These are phyloP conservation scores for Secale cereale DNA, from an alignment of 176 grass and related monocot species.

Conservation along the genomic window DNA sequence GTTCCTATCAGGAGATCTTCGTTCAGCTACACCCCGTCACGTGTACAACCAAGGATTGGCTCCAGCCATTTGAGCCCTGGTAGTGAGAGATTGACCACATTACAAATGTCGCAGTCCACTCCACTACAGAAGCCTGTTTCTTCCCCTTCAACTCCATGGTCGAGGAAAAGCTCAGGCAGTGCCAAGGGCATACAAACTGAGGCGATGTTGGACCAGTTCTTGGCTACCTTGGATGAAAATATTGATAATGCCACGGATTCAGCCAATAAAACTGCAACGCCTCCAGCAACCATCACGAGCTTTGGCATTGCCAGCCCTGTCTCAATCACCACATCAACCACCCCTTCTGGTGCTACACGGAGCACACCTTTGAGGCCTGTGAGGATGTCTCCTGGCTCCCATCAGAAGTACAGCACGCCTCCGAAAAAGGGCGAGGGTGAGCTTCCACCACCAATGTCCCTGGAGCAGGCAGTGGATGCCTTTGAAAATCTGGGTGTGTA, in stretches of 20 bases:
- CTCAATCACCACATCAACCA: constrained; percentile 48
- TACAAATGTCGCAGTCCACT: constrained; percentile 66
- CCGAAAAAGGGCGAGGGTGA: constrained; percentile 93
- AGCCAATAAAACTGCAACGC: constrained; percentile 47
- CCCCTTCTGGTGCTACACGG: constrained; percentile 68
- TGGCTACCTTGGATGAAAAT: constrained; percentile 68
- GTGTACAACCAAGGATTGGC: constrained; percentile 40
- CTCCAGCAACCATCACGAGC: constrained; percentile 46
- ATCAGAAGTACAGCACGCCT: constrained; percentile 68
- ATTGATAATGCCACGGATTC: constrained; percentile 61
- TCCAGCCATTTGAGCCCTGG: constrained; percentile 55
- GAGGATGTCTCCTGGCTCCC: constrained; percentile 90
- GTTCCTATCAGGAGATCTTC: constrained; percentile 74
- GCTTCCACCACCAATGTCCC: constrained; percentile 78
- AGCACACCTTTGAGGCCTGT: constrained; percentile 79
- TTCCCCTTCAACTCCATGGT: constrained; percentile 89
- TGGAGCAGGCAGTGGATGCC: constrained; percentile 74
- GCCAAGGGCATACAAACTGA: constrained; percentile 90
- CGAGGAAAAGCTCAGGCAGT: constrained; percentile 65
- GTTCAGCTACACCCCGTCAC: constrained; percentile 78
- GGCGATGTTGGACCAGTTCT: constrained; percentile 76
- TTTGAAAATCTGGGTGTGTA: constrained; percentile 80
- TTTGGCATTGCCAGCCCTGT: constrained; percentile 69
- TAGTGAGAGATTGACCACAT: constrained; percentile 47
- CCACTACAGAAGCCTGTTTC: constrained; percentile 46